A percentile compares a stretch with the other conserved stretches of the same genome.
Evolutionary conservation across 139 green algal genomes (phyloP).

Genomic region (Closterium sp.): DNA sequence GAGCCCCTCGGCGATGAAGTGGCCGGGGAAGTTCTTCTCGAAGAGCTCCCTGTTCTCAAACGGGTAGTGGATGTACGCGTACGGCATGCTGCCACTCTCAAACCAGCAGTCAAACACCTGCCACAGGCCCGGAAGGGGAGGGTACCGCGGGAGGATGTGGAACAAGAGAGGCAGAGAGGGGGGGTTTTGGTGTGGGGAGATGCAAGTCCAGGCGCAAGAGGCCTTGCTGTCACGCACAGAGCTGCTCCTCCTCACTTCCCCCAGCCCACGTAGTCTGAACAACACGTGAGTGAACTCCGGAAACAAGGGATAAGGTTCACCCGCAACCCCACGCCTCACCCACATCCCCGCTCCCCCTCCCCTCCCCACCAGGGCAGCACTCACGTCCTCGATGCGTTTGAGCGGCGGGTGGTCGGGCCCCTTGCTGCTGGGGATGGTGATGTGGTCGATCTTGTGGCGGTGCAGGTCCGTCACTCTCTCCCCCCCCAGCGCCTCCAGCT

Average conservation of each 20-base stretch:
- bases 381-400: conserved; percentile 50
- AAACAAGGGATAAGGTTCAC: background rate
- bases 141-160: background rate
- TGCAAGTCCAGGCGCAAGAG: no score
- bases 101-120: conserved; percentile 99
- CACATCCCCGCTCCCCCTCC: no score
- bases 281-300: no score
- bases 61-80: conserved; percentile 94
- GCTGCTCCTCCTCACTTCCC: no score
- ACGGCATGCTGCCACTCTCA: conserved; percentile 95
- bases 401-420: conserved; percentile 20
- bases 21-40: conserved; percentile 85
- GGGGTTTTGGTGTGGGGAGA: no score
- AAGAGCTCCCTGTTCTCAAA: conserved; percentile 98
- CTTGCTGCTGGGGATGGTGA: conserved; percentile 86
- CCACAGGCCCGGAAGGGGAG: background rate
- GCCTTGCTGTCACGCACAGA: no score
- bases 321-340: no score
- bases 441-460: conserved; percentile 95
- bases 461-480: conserved; percentile 91
- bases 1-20: conserved; percentile 93
- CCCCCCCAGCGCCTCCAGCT: conserved; percentile 88
- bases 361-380: background rate
- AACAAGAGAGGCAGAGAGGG: background rate
- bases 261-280: no score